Conservation (phyloP, 2,329 filamentous ascomycete species). For the Malbranchea cinnamomea region DNA sequence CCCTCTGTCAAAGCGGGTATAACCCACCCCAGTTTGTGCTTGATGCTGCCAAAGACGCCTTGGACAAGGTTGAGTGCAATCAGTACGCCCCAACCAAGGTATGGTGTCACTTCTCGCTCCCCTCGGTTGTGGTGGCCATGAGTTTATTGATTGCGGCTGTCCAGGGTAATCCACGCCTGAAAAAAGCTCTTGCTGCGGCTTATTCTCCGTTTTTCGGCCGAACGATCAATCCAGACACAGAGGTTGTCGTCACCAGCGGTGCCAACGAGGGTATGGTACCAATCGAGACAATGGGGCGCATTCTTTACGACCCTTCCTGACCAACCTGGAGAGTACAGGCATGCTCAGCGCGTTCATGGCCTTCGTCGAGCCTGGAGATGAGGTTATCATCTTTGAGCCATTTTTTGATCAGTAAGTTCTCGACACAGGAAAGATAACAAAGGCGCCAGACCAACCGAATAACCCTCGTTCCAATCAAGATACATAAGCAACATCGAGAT, state of each 20-base stretch:
- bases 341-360: slow-evolving; percentile 98
- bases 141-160: not conserved
- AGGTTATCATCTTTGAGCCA: slow-evolving; percentile 95
- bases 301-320: not conserved
- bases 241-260: slow-evolving; percentile 81
- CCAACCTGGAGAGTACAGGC: slow-evolving; percentile 27
- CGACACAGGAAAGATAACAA: too few relatives aligned
- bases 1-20: slow-evolving; percentile 45
- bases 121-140: too few relatives aligned
- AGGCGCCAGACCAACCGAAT: too few relatives aligned
- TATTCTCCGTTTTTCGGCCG: slow-evolving; percentile 84
- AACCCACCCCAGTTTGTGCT: slow-evolving; percentile 86
- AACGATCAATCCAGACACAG: slow-evolving; percentile 69
- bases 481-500: slow-evolving; percentile 99
- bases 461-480: too few relatives aligned
- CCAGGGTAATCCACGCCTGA: slow-evolving; percentile 69
- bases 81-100: slow-evolving; percentile 92
- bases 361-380: slow-evolving; percentile 85
- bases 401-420: slow-evolving; percentile 79
- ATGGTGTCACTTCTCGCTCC: slow-evolving; percentile 10
- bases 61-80: slow-evolving; percentile 90
- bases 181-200: slow-evolving; percentile 81
- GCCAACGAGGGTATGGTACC: slow-evolving; percentile 31
- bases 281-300: not conserved
- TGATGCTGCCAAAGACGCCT: slow-evolving; percentile 75